phyloP scores from a whole-genome alignment of 2,329 filamentous ascomycete species.

The Talaromyces sp. region DNA sequence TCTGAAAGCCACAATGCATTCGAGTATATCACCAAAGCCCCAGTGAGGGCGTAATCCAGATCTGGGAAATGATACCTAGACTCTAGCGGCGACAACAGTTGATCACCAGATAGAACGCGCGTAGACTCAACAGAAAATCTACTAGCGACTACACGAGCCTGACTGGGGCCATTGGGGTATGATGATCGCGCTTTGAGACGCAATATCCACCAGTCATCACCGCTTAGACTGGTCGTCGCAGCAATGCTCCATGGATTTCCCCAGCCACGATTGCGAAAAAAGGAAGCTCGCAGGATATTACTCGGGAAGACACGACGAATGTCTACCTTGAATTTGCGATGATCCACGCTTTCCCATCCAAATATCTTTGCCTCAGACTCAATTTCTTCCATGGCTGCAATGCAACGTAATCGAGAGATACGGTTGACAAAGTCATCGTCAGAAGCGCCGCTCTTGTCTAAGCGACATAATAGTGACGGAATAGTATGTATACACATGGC shows the following conservation, averaged over 20 bases:
- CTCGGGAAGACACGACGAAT: conserved; percentile 61
- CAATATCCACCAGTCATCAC: conserved; percentile 76
- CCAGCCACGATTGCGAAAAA: conserved; percentile 72
- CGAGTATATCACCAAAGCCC: conserved; percentile 36
- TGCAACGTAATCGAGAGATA: conserved; percentile 37
- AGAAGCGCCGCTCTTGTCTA: conserved; percentile 63
- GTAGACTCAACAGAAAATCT: conserved; percentile 25
- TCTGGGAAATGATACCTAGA: conserved; percentile 31
- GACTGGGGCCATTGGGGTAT: conserved; percentile 16
- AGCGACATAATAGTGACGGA: conserved; percentile 52
- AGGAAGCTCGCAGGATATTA: conserved; percentile 61
- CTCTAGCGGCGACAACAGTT: conserved; percentile 23
- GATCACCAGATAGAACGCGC: conserved; percentile 30
- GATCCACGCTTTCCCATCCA: conserved; percentile 38
- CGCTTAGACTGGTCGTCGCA: conserved; percentile 64
- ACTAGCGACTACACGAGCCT: conserved; percentile 17
- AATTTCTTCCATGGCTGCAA: conserved; percentile 39
- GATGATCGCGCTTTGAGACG: conserved; percentile 27
- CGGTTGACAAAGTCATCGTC: conserved; percentile 40
- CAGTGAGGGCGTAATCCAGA: conserved; percentile 35
- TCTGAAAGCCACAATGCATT: conserved; percentile 35
- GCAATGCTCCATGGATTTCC: conserved; percentile 67
- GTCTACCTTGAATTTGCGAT: conserved; percentile 36
- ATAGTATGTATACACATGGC: conserved; percentile 66
- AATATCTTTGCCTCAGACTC: conserved; percentile 35